Evolutionary conservation across 257 asterid genomes (phyloP).

Genomic region (Nemophila menziesii): DNA sequence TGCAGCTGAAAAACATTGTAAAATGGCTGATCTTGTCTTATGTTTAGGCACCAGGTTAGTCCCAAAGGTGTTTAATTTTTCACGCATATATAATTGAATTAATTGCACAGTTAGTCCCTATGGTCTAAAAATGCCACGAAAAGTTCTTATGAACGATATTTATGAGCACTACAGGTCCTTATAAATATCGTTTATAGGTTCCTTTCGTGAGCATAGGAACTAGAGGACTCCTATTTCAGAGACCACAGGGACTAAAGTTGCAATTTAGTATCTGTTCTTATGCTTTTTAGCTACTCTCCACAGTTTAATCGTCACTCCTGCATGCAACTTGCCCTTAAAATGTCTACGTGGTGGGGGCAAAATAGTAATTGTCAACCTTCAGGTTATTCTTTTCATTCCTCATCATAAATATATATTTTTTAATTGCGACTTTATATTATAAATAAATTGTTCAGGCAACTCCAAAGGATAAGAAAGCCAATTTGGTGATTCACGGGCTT

Average conservation of each 20-base stretch:
- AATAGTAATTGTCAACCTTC: constrained; percentile 89
- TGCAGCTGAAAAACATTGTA: constrained; percentile 85
- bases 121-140: no score
- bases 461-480: constrained; percentile 21
- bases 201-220: not conserved
- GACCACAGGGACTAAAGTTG: no score
- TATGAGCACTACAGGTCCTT: no score
- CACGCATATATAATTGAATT: no score
- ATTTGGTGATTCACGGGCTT: constrained; percentile 16
- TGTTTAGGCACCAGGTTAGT: constrained; percentile 91
- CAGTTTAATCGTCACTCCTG: constrained; percentile 98
- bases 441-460: constrained; percentile 11
- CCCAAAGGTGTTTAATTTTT: constrained; percentile 4
- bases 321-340: constrained; percentile 86
- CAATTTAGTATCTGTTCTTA: constrained; percentile 2
- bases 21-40: constrained; percentile 82
- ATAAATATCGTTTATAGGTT: no score
- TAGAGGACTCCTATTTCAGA: constrained; percentile 1
- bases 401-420: not conserved
- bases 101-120: no score
- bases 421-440: not conserved
- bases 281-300: constrained; percentile 13
- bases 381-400: constrained; percentile 29
- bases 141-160: no score
- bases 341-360: constrained; percentile 80